Conservation (phyloP, 1,284 basidiomycete species). For the Omphalotus olearius region DNA sequence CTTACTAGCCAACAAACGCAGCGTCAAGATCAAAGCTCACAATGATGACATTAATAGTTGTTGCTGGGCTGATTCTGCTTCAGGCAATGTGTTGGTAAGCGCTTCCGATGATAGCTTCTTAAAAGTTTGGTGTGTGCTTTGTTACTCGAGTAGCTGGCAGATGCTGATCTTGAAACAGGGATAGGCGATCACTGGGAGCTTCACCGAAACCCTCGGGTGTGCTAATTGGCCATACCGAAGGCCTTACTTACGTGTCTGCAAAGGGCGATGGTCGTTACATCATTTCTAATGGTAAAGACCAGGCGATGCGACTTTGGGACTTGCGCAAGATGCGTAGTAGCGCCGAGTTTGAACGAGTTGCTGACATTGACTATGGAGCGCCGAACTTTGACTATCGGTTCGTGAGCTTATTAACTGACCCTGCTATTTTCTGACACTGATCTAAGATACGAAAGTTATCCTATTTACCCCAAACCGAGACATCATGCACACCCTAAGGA, state of each 20-base stretch:
- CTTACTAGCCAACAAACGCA: slow-evolving; percentile 73
- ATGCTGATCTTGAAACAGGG: slow-evolving; percentile 45
- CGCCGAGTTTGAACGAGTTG: slow-evolving; percentile 60
- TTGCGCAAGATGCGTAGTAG: slow-evolving; percentile 87
- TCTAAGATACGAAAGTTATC: slow-evolving; percentile 38
- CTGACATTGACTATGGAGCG: slow-evolving; percentile 54
- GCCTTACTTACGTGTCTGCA: slow-evolving; percentile 85
- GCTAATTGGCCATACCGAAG: slow-evolving; percentile 92
- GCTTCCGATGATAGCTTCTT: slow-evolving; percentile 93
- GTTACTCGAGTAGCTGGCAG: slow-evolving; percentile 1
- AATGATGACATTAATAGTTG: slow-evolving; percentile 93
- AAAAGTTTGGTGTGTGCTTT: slow-evolving; percentile 80
- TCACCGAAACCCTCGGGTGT: slow-evolving; percentile 87
- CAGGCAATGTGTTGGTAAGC: slow-evolving; percentile 90
- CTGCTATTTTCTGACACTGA: neutral
- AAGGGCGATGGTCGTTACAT: slow-evolving; percentile 94
- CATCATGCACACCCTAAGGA: slow-evolving; percentile 70
- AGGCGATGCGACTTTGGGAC: slow-evolving; percentile 91
- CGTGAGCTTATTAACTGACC: slow-evolving; percentile 15
- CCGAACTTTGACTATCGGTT: slow-evolving; percentile 79
- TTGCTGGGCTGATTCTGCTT: slow-evolving; percentile 90
- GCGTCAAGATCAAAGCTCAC: slow-evolving; percentile 84
- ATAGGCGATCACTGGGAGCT: slow-evolving; percentile 82
- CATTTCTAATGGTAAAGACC: slow-evolving; percentile 98
- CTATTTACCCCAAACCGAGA: slow-evolving; percentile 62